phyloP scores from a whole-genome alignment of 306 rosid genomes.

The Oxytropis ochrocephala region DNA sequence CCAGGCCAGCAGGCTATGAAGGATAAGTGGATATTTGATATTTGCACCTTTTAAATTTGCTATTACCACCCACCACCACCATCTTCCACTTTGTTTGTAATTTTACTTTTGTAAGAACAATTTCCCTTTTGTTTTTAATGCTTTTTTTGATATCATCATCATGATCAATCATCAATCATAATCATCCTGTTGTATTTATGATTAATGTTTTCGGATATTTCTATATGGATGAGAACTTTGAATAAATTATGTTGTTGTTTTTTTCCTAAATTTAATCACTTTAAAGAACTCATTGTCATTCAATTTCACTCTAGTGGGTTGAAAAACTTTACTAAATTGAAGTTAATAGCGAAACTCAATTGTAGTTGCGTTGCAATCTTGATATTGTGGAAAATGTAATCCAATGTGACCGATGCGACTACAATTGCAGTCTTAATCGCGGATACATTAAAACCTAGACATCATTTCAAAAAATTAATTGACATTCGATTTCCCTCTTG shows the following conservation, averaged over 20 bases:
- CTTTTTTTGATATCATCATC: slow-evolving; percentile 9
- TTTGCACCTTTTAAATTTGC: background rate
- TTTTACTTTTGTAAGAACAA: slow-evolving; percentile 15
- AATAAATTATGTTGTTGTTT: slow-evolving; percentile 8
- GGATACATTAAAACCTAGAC: background rate
- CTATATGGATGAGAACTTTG: slow-evolving; percentile 36
- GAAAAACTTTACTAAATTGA: background rate
- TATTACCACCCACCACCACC: background rate
- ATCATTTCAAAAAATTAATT: background rate
- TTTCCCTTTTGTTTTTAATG: slow-evolving; percentile 2
- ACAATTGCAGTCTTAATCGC: background rate
- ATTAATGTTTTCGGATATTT: slow-evolving; percentile 23
- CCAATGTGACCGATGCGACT: background rate
- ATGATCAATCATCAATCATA: background rate
- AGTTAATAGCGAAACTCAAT: background rate
- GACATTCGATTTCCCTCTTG: background rate
- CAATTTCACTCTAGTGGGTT: background rate
- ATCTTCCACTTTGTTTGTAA: slow-evolving; percentile 14
- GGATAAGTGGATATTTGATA: background rate
- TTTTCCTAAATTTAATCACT: background rate
- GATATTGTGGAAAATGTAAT: background rate
- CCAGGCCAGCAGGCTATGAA: slow-evolving; percentile 38
- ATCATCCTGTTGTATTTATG: slow-evolving; percentile 19
- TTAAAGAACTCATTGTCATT: background rate
- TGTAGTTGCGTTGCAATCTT: background rate